phyloP scores from a whole-genome alignment of 176 grass and related monocot genomes.

The Ampelocalamus luodianensis region DNA sequence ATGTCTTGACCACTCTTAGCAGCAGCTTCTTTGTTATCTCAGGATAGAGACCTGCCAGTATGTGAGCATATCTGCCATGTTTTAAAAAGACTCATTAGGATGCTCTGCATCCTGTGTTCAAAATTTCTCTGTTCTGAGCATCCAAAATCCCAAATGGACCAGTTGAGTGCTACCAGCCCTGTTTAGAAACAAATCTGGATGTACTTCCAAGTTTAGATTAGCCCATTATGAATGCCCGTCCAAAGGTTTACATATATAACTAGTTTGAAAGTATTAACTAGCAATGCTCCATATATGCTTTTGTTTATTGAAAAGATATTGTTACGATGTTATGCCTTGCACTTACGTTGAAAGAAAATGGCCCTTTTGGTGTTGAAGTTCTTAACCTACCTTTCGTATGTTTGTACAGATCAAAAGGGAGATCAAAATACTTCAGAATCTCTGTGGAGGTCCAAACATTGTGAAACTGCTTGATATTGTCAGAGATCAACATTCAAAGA shows the following conservation, averaged over 20 bases:
- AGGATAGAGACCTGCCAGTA: neutral
- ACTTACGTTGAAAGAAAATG: slow-evolving; percentile 21
- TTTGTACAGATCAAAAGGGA: slow-evolving; percentile 96
- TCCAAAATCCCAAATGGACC: neutral
- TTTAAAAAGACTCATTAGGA: neutral
- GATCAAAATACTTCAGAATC: slow-evolving; percentile 99
- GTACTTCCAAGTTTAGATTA: neutral
- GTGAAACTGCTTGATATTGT: slow-evolving; percentile 94
- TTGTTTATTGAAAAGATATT: neutral
- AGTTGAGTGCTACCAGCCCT: neutral
- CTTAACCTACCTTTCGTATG: slow-evolving; percentile 21
- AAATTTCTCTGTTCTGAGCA: neutral
- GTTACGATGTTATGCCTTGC: slow-evolving; percentile 2
- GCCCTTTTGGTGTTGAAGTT: neutral
- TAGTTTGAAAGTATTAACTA: neutral
- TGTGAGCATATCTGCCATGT: slow-evolving; percentile 6
- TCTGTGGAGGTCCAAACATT: slow-evolving; percentile 93
- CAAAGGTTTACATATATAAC: neutral
- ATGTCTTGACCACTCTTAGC: neutral
- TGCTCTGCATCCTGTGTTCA: neutral
- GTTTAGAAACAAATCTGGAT: slow-evolving; percentile 8
- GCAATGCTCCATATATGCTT: neutral
- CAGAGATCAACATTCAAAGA: slow-evolving; percentile 95
- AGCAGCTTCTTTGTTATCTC: neutral
- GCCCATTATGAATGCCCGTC: neutral